Evolutionary conservation across 1,284 basidiomycete species (phyloP), one percentile per base, ranked within the genome.

Genomic region (Ustilago sp.): DNA sequence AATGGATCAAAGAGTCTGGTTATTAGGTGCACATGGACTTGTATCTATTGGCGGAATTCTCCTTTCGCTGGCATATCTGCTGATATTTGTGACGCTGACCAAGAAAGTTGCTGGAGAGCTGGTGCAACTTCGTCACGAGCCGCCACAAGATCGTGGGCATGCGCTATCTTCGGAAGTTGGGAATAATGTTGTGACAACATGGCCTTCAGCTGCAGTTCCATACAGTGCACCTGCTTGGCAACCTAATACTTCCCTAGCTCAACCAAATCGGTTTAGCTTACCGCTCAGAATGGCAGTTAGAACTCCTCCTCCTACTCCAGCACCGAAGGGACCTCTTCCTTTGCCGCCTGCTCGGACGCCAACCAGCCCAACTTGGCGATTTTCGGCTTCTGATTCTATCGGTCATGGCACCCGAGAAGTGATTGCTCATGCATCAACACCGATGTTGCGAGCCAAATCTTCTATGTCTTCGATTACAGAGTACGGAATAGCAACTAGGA

Each of bases 81-180:
- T 32, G 2, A 65, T 71, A 9, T 41, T 75, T 28, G 43, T 59
- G 0, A 12, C 36, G 23, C 50, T 75, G 4, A 35, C 64, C 0
- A 28, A 65, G 5, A 65, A 48, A 28, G 68, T 71, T 6, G 61
- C 47, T 9, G 38, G 35, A 11, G 73, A 75, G 39, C 50, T 75
- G 1, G 63, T 47, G 4, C 50, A 61, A 38, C 15, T 75, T 31
- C 57, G 73, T 7, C 35, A 39, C 9, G 50, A 47, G 9, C 50
- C 67, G 8, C 13, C 19, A 0, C 47, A n/a, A 17, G 4, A 2
- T 39, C 17, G 35, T 6, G 45, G 2, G 1, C 32, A 45, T 15
- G 9, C 34, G 34, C 9, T 9, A 32, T 11, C 35, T 3, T 43
- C 38, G 38, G 12, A 45, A 23, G 39, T 19, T 9, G 51, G 45